These are phyloP conservation scores for Diaporthe sp. DNA, from an alignment of 2,329 filamentous ascomycete genomes.

Conservation along the genomic window DNA sequence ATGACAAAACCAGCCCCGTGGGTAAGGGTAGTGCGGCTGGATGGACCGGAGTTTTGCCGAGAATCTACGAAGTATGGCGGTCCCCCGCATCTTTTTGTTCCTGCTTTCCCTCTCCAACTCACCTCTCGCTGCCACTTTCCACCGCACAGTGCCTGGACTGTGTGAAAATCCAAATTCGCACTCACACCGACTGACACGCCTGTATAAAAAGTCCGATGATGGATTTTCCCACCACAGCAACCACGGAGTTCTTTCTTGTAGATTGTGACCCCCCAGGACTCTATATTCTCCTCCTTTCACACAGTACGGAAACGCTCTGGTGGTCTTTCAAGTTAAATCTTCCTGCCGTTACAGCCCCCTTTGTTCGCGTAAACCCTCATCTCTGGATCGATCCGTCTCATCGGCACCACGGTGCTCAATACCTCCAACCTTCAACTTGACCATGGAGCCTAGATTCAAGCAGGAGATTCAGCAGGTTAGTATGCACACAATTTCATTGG, in stretches of 20 bases:
- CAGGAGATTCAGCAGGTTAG: conserved; percentile 4
- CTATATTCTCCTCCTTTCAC: too few species aligned
- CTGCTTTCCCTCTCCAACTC: background rate
- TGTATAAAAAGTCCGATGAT: background rate
- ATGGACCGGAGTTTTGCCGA: background rate
- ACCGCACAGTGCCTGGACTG: background rate
- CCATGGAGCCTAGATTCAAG: background rate
- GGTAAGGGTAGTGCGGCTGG: background rate
- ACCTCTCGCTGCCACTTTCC: background rate
- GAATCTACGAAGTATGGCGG: background rate
- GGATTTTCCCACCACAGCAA: background rate
- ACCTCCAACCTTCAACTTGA: background rate
- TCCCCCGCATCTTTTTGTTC: background rate
- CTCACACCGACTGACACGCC: background rate
- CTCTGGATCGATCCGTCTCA: background rate
- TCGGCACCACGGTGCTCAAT: background rate
- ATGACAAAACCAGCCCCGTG: background rate
- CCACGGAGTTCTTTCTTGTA: background rate
- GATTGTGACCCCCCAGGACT: background rate
- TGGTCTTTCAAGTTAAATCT: too few species aligned
- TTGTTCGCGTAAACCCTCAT: background rate
- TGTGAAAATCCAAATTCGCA: background rate
- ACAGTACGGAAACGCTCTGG: too few species aligned
- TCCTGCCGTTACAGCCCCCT: background rate
- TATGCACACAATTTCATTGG: background rate